These are phyloP conservation scores for Rubroboletus satanas DNA, from an alignment of 768 basidiomycete species.

Conservation along the genomic window DNA sequence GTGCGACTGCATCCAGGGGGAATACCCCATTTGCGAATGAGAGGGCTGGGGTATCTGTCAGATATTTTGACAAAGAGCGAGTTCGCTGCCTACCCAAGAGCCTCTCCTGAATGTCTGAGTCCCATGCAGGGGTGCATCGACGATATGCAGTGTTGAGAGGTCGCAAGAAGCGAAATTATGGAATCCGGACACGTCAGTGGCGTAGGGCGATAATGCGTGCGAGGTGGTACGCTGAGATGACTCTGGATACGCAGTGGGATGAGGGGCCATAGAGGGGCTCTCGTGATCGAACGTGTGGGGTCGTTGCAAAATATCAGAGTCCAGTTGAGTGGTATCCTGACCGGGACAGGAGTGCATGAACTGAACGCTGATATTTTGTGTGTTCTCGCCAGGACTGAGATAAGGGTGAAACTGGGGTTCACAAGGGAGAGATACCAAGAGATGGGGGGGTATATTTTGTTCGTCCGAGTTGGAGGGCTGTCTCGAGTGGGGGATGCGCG, in stretches of 20 bases:
- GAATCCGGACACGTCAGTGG: slow-evolving; percentile 12
- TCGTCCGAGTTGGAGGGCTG: slow-evolving; percentile 14
- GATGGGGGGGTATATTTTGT: slow-evolving; percentile 17
- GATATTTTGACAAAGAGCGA: slow-evolving; percentile 2
- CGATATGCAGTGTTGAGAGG: slow-evolving; percentile 8
- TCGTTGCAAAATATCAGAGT: slow-evolving; percentile 25
- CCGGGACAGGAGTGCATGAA: slow-evolving; percentile 26
- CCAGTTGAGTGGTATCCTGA: slow-evolving; percentile 23
- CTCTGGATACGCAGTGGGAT: slow-evolving; percentile 23
- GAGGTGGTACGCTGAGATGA: slow-evolving; percentile 33
- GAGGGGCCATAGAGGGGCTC: neutral
- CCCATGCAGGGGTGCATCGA: slow-evolving; percentile 6
- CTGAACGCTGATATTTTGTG: slow-evolving; percentile 31
- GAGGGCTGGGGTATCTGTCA: slow-evolving; percentile 22
- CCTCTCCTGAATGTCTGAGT: slow-evolving; percentile 18
- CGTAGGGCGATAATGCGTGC: slow-evolving; percentile 14
- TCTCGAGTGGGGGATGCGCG: slow-evolving; percentile 10
- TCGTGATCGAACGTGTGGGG: slow-evolving; percentile 10
- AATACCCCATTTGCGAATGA: slow-evolving; percentile 12
- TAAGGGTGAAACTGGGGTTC: slow-evolving; percentile 15
- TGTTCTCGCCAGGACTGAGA: slow-evolving; percentile 8
- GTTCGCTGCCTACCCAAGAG: slow-evolving; percentile 24
- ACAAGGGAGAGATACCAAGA: slow-evolving; percentile 11
- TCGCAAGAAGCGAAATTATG: slow-evolving; percentile 8
- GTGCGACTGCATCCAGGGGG: slow-evolving; percentile 12